Base-by-base conservation (phyloP, 2,329 filamentous ascomycete genomes). In the Boeremia lycopersici region DNA sequence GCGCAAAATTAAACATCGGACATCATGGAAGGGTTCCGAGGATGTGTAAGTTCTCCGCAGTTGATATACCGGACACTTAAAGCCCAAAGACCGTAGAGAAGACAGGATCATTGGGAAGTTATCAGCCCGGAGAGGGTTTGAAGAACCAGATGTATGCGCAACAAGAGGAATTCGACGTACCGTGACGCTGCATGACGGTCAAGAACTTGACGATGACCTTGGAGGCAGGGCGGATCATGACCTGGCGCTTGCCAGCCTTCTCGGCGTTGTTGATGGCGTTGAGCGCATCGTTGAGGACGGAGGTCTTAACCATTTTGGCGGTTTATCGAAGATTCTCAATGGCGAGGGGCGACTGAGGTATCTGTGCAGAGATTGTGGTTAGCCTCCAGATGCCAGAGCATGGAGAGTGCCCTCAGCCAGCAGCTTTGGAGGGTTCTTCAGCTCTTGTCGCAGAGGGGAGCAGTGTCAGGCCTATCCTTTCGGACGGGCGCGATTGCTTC, bases 191-290 rank as follows among this genome's bases (percentile, higher is more conserved):
- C 95, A 99, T 99, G 81, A 98, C 93, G 78, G 86, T 86, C 78
- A 99, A 86, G 89, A 98, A 99, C 88, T 98, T 98, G 77, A 99
- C 98, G 76, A 99, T 99, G 86, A 99, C 95, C 90, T 99, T 99
- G 82, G 95, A 98, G 81, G 87, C 90, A 74, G 96, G 95, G 76
- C 93, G 89, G 86, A 99, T 97, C 80, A 99, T 78, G 78, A 98
- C 95, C 85, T 99, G 95, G 78, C 95, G 93, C 90, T 98, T 98
- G 84, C 95, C 95, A 74, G 90, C 86, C 90, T 99, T 98, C 88
- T 99, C 96, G 86, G 95, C 95, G 82, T 99, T 99, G 92, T 99
- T 99, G 89, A 99, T 98, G 85, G 88, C 70, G 60, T 96, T 96
- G 77, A 97, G 90, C 79, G 91, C 92, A 89, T 99, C 95, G 87